A percentile compares a stretch with the other conserved stretches of the same genome.
phyloP scores from a whole-genome alignment of 2,329 filamentous ascomycete genomes.

The Tolypocladium ovalisporum region DNA sequence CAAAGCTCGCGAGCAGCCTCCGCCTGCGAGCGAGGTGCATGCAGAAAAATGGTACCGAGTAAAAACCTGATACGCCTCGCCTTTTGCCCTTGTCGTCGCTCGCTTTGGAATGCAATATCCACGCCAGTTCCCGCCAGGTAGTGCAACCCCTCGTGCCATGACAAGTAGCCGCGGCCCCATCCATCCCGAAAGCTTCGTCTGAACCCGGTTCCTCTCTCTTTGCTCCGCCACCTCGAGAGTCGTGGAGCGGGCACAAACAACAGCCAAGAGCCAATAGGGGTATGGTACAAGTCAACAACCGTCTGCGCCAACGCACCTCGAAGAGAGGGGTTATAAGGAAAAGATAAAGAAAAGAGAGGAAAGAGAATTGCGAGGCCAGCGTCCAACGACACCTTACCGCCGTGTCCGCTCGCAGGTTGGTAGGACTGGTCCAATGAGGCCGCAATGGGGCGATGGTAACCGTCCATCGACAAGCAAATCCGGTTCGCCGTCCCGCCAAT shows the following conservation, averaged over 20 bases:
- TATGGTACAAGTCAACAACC: slow-evolving; percentile 16
- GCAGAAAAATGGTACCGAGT: slow-evolving; percentile 7
- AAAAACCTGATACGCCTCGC: slow-evolving; percentile 10
- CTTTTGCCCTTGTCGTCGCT: slow-evolving; percentile 5
- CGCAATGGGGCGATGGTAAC: slow-evolving; percentile 4
- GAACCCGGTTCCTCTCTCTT: background rate
- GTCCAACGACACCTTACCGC: slow-evolving; percentile 3
- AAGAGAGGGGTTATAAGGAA: slow-evolving; percentile 3
- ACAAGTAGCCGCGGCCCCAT: slow-evolving; percentile 1
- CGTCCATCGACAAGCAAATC: slow-evolving; percentile 19
- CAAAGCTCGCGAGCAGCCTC: slow-evolving; percentile 15
- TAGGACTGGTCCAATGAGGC: background rate
- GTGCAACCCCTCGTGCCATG: slow-evolving; percentile 3
- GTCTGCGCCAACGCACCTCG: slow-evolving; percentile 9
- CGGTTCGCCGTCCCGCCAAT: slow-evolving; percentile 23
- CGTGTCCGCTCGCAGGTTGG: slow-evolving; percentile 9
- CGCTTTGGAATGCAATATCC: slow-evolving; percentile 6
- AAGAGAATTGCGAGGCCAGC: slow-evolving; percentile 9
- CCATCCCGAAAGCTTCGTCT: background rate
- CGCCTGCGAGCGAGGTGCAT: slow-evolving; percentile 3
- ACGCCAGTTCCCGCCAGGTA: slow-evolving; percentile 1
- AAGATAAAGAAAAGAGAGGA: slow-evolving; percentile 4
- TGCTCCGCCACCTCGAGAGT: slow-evolving; percentile 16
- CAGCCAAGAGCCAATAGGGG: slow-evolving; percentile 15
- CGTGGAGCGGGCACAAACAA: slow-evolving; percentile 17